phyloP scores from a whole-genome alignment of 768 basidiomycete species.

The Dendrothele bispora region DNA sequence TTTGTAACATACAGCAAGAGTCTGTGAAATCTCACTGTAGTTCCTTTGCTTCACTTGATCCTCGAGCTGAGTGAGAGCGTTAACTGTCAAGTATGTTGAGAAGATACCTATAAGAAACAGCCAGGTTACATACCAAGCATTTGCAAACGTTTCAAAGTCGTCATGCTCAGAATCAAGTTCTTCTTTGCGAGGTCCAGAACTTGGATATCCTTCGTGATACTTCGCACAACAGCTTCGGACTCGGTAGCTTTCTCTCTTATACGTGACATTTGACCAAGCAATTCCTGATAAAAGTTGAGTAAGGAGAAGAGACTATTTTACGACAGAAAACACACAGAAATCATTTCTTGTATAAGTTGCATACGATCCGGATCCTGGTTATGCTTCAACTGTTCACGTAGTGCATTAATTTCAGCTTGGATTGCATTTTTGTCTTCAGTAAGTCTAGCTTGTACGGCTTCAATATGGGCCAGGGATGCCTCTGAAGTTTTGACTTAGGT shows the following conservation, averaged over 20 bases:
- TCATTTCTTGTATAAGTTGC: slow-evolving; percentile 93
- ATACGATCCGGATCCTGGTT: slow-evolving; percentile 90
- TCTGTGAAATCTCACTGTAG: slow-evolving; percentile 83
- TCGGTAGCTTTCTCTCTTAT: slow-evolving; percentile 97
- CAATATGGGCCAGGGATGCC: slow-evolving; percentile 69
- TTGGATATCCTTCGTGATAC: slow-evolving; percentile 97
- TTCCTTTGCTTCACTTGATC: slow-evolving; percentile 74
- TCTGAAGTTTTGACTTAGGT: slow-evolving; percentile 50
- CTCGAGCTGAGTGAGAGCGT: slow-evolving; percentile 79
- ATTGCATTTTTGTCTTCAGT: slow-evolving; percentile 68
- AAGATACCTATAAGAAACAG: background rate
- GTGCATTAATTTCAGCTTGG: slow-evolving; percentile 66
- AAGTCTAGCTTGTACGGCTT: slow-evolving; percentile 67
- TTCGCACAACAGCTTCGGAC: slow-evolving; percentile 91
- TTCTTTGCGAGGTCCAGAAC: slow-evolving; percentile 90
- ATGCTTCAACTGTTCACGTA: slow-evolving; percentile 64
- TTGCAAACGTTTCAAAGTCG: slow-evolving; percentile 83
- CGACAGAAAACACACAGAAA: slow-evolving; percentile 61
- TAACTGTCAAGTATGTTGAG: slow-evolving; percentile 49
- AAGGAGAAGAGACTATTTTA: background rate
- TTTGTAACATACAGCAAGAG: slow-evolving; percentile 55
- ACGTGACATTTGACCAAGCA: slow-evolving; percentile 92
- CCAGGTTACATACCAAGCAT: slow-evolving; percentile 77
- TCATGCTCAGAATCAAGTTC: slow-evolving; percentile 89
- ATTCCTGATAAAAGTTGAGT: slow-evolving; percentile 55